Base-by-base conservation (phyloP, 805 yeast species). In the Candida tammaniensis region DNA sequence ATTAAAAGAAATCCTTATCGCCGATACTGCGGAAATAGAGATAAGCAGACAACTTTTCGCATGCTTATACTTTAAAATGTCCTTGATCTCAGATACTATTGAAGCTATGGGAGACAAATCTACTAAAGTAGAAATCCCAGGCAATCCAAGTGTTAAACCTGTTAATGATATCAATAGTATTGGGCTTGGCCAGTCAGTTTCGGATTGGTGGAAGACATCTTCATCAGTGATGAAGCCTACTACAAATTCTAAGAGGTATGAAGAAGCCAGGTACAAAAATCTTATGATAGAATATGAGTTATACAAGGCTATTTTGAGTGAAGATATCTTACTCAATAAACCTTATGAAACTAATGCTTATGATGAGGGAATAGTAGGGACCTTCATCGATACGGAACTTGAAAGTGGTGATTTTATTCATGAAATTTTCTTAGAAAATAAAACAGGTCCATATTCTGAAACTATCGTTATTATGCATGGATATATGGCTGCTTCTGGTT, bases 401-500 rank as follows among this genome's bases (percentile, higher is more conserved):
- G 57, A 49, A 9, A 55, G 55, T 12, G 49, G 49, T 0, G 42
- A 55, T 15, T 49, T 48, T 19, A 59, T 66, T 27, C 72, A 66
- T 39, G 72, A 66, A 36, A 51, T 65, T 19, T 59, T 51, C 35
- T 38, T 66, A 12, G 51, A 45, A 28, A 59, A 59, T 38, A 37
- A 30, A 7, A 28, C 12, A 11, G 40, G 25, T 7, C 24, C 27
- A 5, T 26, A 22, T 10, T 23, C 34, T 9, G 46, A 42, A 18
- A 33, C 37, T 2, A 30, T 40, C 5, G 70, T 66, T 7, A 43
- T 66, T 0, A 54, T 65, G 12, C 72, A 66, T 39, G 72, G 72
- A 5, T 66, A 64, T 43, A 65, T 66, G 72, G 72, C 72, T 2
- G 70, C 72, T 1, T 45, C 59, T 39, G 72, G 71, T 4, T 66